Conservation (phyloP, 495 filamentous ascomycete genomes). For the Neurospora sp. region DNA sequence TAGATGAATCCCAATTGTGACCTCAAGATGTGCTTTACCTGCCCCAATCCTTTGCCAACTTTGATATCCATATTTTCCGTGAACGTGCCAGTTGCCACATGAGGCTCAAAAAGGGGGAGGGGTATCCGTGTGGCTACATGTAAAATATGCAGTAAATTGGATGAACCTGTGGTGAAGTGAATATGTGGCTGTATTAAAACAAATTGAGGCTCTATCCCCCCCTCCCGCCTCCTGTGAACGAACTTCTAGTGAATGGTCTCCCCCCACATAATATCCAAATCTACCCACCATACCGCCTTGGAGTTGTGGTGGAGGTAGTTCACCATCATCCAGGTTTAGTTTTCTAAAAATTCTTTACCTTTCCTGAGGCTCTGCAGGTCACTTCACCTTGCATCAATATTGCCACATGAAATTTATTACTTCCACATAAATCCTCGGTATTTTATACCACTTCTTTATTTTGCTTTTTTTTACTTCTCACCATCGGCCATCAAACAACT, state of each 20-base stretch:
- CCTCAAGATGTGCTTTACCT: not conserved
- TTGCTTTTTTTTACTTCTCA: not conserved
- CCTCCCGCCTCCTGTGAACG: not conserved
- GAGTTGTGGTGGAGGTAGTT: not conserved
- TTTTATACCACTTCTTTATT: not conserved
- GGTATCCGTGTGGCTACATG: not conserved
- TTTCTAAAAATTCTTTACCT: not conserved
- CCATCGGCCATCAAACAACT: not conserved
- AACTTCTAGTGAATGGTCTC: not conserved
- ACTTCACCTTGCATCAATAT: not conserved
- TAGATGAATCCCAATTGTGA: not conserved
- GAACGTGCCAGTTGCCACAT: not conserved
- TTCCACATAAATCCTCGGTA: not conserved
- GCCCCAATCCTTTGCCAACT: not conserved
- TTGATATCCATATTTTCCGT: not conserved
- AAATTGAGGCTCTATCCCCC: not conserved
- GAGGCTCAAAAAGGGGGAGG: not conserved
- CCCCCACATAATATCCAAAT: not conserved
- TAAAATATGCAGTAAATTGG: not conserved
- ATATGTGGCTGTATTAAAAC: not conserved
- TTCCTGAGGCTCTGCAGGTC: not conserved
- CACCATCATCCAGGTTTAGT: not conserved
- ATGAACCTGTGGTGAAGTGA: not conserved
- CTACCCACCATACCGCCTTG: not conserved
- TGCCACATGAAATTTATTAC: not conserved